A percentile compares a stretch with the other conserved stretches of the same genome.
Evolutionary conservation across 352 stramenopile species (phyloP).

Genomic region (Hyaloperonospora brassicae): DNA sequence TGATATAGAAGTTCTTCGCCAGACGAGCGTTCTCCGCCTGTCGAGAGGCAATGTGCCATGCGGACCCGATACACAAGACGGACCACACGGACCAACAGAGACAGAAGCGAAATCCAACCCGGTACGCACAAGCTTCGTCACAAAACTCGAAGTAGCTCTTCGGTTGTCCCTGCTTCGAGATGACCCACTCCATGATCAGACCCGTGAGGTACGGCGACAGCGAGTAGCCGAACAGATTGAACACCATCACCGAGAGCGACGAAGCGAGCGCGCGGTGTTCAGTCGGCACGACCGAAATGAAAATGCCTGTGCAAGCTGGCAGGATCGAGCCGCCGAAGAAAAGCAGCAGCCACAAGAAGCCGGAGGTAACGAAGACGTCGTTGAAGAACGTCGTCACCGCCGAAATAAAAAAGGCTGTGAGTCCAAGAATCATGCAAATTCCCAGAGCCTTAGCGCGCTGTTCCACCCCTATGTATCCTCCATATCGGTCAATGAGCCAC

Average conservation of each 20-base stretch:
- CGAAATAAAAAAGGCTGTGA: constrained; percentile 58
- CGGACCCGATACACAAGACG: constrained; percentile 59
- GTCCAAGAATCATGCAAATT: constrained; percentile 67
- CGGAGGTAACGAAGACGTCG: constrained; percentile 64
- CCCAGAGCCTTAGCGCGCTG: constrained; percentile 67
- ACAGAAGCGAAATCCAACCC: constrained; percentile 73
- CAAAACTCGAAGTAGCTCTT: constrained; percentile 66
- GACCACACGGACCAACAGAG: constrained; percentile 78
- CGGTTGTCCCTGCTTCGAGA: constrained; percentile 45
- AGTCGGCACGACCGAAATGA: constrained; percentile 72
- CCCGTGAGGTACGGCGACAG: constrained; percentile 72
- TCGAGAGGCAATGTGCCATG: constrained; percentile 44
- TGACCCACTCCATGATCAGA: constrained; percentile 74
- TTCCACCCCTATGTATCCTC: constrained; percentile 69
- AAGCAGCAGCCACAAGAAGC: constrained; percentile 70
- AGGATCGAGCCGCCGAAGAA: constrained; percentile 80
- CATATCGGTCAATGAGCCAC: constrained; percentile 68
- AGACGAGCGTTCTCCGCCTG: constrained; percentile 46
- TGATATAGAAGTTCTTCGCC: constrained; percentile 49
- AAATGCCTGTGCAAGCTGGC: constrained; percentile 76
- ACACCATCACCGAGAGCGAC: constrained; percentile 76
- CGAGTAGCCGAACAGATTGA: constrained; percentile 76
- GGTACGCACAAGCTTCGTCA: constrained; percentile 75
- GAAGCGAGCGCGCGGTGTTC: constrained; percentile 70
- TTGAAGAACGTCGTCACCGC: constrained; percentile 72